Evolutionary conservation across 2,329 filamentous ascomycete species (phyloP).

Genomic region (Simplicillium sp.): DNA sequence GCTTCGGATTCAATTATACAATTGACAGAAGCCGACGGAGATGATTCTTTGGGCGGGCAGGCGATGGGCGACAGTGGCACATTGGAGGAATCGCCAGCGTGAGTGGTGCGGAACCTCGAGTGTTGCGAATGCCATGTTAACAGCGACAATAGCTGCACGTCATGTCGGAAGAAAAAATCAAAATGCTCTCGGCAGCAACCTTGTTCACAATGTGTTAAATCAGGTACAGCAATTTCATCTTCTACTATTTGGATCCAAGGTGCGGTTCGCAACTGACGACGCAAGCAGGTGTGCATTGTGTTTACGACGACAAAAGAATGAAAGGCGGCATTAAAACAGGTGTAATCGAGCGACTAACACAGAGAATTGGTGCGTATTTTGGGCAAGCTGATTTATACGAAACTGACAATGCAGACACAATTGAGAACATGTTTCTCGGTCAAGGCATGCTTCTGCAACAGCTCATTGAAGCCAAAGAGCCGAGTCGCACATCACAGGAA

Average conservation of each 20-base stretch:
- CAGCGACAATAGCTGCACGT: conserved; percentile 25
- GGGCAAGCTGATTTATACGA: no score
- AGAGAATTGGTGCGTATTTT: conserved; percentile 16
- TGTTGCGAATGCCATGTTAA: no score
- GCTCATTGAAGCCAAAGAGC: conserved; percentile 13
- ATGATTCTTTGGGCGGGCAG: no score
- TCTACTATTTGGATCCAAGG: no score
- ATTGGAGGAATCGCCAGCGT: no score
- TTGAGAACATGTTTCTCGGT: conserved; percentile 28
- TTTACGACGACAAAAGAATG: conserved; percentile 21
- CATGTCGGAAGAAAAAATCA: conserved; percentile 34
- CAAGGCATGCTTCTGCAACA: conserved; percentile 25
- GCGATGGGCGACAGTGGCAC: no score
- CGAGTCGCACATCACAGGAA: neutral
- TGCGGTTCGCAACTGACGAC: neutral
- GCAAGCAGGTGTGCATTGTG: conserved; percentile 16
- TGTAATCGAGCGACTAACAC: conserved; percentile 22
- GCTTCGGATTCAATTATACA: no score
- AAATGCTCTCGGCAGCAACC: conserved; percentile 31
- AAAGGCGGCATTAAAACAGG: conserved; percentile 24
- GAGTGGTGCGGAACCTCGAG: no score
- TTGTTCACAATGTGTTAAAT: conserved; percentile 27
- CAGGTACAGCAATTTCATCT: conserved; percentile 15
- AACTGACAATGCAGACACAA: conserved; percentile 8
- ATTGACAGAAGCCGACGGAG: no score